These are phyloP conservation scores for Hygrophorus russula DNA, from an alignment of 768 basidiomycete species.

Conservation along the genomic window DNA sequence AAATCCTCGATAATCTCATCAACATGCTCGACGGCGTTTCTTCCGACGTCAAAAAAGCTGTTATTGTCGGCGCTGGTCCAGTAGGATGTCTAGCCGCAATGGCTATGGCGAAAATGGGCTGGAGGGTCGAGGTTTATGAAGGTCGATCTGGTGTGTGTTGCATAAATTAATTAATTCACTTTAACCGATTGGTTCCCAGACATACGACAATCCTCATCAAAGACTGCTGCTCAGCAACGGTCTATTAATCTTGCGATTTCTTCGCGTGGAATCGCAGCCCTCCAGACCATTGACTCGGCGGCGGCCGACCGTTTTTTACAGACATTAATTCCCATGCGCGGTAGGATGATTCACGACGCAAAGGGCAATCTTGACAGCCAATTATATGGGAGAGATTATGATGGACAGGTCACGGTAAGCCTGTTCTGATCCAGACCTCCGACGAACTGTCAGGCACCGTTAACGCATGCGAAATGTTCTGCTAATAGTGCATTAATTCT, in stretches of 20 bases:
- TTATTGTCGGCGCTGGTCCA: conserved; percentile 82
- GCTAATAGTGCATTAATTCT: conserved; percentile 79
- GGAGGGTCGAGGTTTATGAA: conserved; percentile 75
- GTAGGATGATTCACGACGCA: conserved; percentile 85
- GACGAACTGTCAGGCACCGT: conserved; percentile 4
- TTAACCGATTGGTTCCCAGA: conserved; percentile 30
- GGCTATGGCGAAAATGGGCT: conserved; percentile 77
- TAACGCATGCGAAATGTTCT: conserved; percentile 15
- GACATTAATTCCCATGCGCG: conserved; percentile 86
- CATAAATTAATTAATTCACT: conserved; percentile 6
- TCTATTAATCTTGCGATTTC: conserved; percentile 97
- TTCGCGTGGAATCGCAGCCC: conserved; percentile 81
- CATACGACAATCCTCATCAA: conserved; percentile 62
- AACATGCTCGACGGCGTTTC: conserved; percentile 8
- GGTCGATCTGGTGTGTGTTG: conserved; percentile 52
- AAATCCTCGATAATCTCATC: conserved; percentile 2
- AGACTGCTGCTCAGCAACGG: conserved; percentile 55
- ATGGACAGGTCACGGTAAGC: conserved; percentile 55
- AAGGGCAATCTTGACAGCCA: conserved; percentile 72
- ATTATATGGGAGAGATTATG: conserved; percentile 56
- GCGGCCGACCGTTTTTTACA: conserved; percentile 61
- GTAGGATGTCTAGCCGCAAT: conserved; percentile 90
- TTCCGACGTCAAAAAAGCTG: conserved; percentile 29
- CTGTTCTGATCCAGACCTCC: conserved; percentile 2
- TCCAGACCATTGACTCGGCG: conserved; percentile 67